A percentile compares a stretch with the other conserved stretches of the same genome.
Conservation (phyloP, 257 asterid genomes). For the Dorcoceras hygrometricum region DNA sequence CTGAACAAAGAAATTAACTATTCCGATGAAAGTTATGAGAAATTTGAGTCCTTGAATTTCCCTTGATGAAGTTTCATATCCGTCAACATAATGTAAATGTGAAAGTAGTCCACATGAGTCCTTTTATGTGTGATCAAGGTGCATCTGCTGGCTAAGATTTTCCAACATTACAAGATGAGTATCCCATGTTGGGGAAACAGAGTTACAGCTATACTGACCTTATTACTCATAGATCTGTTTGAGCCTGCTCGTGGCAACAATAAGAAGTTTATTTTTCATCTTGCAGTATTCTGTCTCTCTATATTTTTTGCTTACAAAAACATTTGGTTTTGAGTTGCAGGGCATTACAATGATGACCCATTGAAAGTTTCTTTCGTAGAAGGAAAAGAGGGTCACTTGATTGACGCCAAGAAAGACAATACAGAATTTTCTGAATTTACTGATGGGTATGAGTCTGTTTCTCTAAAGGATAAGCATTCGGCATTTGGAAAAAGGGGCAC, state of each 20-base stretch:
- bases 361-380: background rate
- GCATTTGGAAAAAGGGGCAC: slow-evolving; percentile 46
- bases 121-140: background rate
- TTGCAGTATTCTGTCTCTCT: background rate
- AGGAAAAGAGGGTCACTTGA: background rate
- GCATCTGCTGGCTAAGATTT: background rate
- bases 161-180: background rate
- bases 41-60: background rate
- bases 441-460: slow-evolving; percentile 43
- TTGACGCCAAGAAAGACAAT: background rate
- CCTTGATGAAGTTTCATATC: slow-evolving; percentile 1
- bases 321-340: background rate
- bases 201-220: background rate
- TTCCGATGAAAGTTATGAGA: slow-evolving; percentile 10
- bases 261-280: background rate
- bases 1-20: background rate
- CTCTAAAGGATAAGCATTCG: slow-evolving; percentile 41
- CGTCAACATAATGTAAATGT: background rate
- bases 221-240: background rate
- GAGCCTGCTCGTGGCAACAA: background rate
- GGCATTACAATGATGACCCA: background rate
- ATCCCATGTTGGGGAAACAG: background rate
- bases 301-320: no score
- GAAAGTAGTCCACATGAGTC: background rate
- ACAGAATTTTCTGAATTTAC: background rate